Conservation (phyloP, 345 rosid genomes). For the Populus tremula region DNA sequence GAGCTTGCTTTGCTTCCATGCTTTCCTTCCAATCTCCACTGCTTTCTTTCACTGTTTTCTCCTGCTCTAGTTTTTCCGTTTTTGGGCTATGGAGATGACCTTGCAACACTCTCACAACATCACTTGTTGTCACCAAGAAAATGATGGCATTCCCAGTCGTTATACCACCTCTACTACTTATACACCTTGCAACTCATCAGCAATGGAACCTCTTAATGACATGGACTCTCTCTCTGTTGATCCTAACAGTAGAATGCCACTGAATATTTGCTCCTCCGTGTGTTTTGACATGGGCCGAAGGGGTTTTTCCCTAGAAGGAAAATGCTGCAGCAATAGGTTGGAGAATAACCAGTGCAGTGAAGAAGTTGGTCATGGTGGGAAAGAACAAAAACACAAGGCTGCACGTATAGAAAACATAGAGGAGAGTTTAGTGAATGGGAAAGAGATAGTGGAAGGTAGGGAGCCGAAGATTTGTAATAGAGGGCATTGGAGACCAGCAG, state of each 20-base stretch:
- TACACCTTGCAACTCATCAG: conserved; percentile 12
- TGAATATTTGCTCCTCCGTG: conserved; percentile 4
- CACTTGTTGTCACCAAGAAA: conserved; percentile 13
- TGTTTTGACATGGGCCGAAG: conserved; percentile 9
- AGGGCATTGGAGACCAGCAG: conserved; percentile 49
- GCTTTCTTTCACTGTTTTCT: background rate
- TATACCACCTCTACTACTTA: background rate
- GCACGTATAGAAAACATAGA: conserved; percentile 1
- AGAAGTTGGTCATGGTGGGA: conserved; percentile 11
- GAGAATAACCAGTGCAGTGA: conserved; percentile 9
- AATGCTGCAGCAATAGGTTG: conserved; percentile 19
- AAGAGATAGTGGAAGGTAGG: background rate
- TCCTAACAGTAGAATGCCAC: background rate
- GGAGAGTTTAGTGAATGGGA: background rate
- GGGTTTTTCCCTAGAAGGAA: conserved; percentile 20
- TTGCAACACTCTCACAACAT: conserved; percentile 35
- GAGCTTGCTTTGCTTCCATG: background rate
- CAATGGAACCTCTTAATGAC: conserved; percentile 24
- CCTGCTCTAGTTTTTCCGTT: conserved; percentile 27
- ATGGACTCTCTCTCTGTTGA: conserved; percentile 19
- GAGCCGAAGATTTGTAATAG: conserved; percentile 30
- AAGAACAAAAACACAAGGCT: too few species aligned
- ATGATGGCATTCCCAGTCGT: conserved; percentile 17
- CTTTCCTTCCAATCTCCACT: background rate
- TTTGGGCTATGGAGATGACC: conserved; percentile 21